Conservation (phyloP, 2,329 filamentous ascomycete genomes). For the Aspergillus candidus region DNA sequence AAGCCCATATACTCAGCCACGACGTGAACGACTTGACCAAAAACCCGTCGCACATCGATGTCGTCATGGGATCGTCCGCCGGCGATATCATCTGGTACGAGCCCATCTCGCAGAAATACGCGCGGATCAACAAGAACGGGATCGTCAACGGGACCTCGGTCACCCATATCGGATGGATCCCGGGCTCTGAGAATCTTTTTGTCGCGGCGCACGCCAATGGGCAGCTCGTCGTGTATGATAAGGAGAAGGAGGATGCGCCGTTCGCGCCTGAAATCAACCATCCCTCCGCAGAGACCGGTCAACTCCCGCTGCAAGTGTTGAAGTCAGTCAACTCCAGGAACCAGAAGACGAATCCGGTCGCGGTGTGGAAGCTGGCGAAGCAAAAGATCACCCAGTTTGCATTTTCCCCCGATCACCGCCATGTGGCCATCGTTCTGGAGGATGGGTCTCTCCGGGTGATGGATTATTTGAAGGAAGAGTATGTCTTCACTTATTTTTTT, state of each 20-base stretch:
- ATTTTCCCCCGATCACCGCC: slow-evolving; percentile 82
- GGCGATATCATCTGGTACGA: slow-evolving; percentile 99
- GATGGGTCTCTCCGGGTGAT: slow-evolving; percentile 86
- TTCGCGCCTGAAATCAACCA: slow-evolving; percentile 61
- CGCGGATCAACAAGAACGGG: slow-evolving; percentile 93
- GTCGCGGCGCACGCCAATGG: slow-evolving; percentile 90
- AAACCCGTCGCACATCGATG: slow-evolving; percentile 70
- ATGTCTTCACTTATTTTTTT: slow-evolving; percentile 28
- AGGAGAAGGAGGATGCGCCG: slow-evolving; percentile 84
- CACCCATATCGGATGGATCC: slow-evolving; percentile 85
- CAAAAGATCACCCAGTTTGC: slow-evolving; percentile 85
- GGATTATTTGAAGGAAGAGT: slow-evolving; percentile 88
- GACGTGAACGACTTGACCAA: slow-evolving; percentile 85
- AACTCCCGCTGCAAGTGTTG: slow-evolving; percentile 58
- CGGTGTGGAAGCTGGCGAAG: slow-evolving; percentile 87
- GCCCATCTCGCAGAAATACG: slow-evolving; percentile 91
- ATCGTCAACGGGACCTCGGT: slow-evolving; percentile 82
- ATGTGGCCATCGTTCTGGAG: slow-evolving; percentile 85
- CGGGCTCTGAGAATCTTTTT: slow-evolving; percentile 88
- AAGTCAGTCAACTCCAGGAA: slow-evolving; percentile 93
- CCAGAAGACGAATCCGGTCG: slow-evolving; percentile 87
- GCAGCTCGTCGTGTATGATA: slow-evolving; percentile 87
- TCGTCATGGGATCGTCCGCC: slow-evolving; percentile 93
- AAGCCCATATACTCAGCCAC: slow-evolving; percentile 90
- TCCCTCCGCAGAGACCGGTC: slow-evolving; percentile 22